phyloP scores from a whole-genome alignment of 805 yeast genomes.

The Ogataea corticis region DNA sequence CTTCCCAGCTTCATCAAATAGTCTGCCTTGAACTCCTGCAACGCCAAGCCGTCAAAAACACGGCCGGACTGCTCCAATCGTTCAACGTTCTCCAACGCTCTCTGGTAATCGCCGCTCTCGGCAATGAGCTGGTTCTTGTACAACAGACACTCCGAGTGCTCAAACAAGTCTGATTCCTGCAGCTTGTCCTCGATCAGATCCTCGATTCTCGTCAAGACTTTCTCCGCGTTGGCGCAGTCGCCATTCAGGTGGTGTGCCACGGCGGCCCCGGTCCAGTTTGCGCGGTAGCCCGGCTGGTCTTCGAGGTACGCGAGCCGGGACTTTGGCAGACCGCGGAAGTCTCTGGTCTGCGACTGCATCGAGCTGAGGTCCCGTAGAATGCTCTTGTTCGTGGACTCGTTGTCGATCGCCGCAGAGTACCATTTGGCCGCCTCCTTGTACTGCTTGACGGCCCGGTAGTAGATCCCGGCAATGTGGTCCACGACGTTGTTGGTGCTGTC shows the following conservation, averaged over 20 bases:
- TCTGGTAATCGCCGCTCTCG: constrained; percentile 59
- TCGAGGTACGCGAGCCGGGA: constrained; percentile 72
- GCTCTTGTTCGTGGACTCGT: constrained; percentile 76
- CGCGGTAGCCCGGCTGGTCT: constrained; percentile 76
- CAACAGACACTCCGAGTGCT: constrained; percentile 77
- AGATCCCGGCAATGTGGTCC: constrained; percentile 84
- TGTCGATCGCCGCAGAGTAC: constrained; percentile 70
- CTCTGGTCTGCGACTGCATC: constrained; percentile 78
- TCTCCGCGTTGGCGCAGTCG: constrained; percentile 67
- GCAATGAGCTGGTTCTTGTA: constrained; percentile 69
- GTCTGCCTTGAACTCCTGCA: constrained; percentile 66
- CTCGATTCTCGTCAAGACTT: constrained; percentile 74
- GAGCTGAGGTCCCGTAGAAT: constrained; percentile 81
- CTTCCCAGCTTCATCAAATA: constrained; percentile 59
- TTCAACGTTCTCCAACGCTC: constrained; percentile 62
- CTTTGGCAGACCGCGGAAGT: constrained; percentile 58
- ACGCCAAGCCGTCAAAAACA: constrained; percentile 58
- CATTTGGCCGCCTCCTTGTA: constrained; percentile 78
- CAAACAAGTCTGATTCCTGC: constrained; percentile 65
- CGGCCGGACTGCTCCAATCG: constrained; percentile 50
- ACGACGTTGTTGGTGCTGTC: constrained; percentile 67
- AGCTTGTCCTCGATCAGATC: constrained; percentile 67
- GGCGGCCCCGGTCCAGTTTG: constrained; percentile 88
- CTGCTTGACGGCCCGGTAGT: constrained; percentile 67
- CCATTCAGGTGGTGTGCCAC: constrained; percentile 78